A percentile compares a stretch with the other conserved stretches of the same genome.
Conservation (phyloP, 345 rosid species). For the Mercurialis annua region DNA sequence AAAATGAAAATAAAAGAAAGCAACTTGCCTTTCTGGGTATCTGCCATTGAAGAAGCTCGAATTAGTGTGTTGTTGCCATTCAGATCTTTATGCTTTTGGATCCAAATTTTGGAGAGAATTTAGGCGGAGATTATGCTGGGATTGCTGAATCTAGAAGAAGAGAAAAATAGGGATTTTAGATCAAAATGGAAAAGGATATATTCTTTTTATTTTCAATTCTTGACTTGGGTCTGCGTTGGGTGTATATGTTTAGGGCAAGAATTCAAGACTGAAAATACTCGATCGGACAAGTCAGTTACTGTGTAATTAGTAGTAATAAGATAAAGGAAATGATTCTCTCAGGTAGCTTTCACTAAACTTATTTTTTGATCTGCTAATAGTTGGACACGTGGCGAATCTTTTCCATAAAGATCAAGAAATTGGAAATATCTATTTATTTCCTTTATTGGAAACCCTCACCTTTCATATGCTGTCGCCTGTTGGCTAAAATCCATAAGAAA, state of each 20-base stretch:
- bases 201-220: neutral
- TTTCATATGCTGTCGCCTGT: no score
- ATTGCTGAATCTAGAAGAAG: slow-evolving; percentile 22
- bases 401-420: neutral
- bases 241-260: slow-evolving; percentile 14
- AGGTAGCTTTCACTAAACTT: neutral
- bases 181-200: neutral
- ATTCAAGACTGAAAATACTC: neutral
- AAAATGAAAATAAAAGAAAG: slow-evolving; percentile 42
- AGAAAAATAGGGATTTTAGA: slow-evolving; percentile 8
- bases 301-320: neutral
- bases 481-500: no score
- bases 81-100: slow-evolving; percentile 31
- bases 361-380: no score
- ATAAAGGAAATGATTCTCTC: neutral
- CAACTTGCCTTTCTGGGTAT: slow-evolving; percentile 52
- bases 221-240: slow-evolving; percentile 5
- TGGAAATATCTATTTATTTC: neutral
- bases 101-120: slow-evolving; percentile 26
- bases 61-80: slow-evolving; percentile 32
- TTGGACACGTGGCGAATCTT: neutral
- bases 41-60: slow-evolving; percentile 42
- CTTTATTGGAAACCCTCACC: no score
- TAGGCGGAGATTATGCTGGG: slow-evolving; percentile 38
- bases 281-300: neutral